phyloP scores from a whole-genome alignment of 257 asterid species.

The Knoxia roxburghii region DNA sequence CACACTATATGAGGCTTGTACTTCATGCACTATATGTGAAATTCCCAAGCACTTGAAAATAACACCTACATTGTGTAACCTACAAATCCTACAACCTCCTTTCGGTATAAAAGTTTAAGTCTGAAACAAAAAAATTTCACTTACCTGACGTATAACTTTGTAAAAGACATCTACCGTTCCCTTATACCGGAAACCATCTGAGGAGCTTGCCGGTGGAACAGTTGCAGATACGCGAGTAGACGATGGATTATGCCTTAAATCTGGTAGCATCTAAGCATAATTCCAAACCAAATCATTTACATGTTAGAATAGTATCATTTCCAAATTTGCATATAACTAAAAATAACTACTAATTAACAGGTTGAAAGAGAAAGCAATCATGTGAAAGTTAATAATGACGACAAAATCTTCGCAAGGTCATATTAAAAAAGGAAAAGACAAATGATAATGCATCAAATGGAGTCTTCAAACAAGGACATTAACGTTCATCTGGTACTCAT shows the following conservation, averaged over 20 bases:
- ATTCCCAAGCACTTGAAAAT: not conserved
- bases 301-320: not conserved
- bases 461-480: not conserved
- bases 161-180: slow-evolving; percentile 72
- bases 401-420: not conserved
- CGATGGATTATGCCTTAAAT: slow-evolving; percentile 30
- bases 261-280: slow-evolving; percentile 48
- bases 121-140: slow-evolving; percentile 20
- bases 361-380: not conserved
- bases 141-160: slow-evolving; percentile 69
- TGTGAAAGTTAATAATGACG: not conserved
- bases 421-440: not conserved
- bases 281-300: slow-evolving; percentile 15
- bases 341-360: not conserved
- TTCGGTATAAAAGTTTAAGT: not conserved
- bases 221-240: slow-evolving; percentile 30
- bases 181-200: slow-evolving; percentile 54
- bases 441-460: not conserved
- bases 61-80: not conserved
- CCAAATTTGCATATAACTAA: not conserved
- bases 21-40: not conserved
- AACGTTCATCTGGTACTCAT: not conserved
- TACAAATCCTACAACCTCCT: not conserved
- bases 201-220: slow-evolving; percentile 37
- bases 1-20: not conserved